phyloP scores from a whole-genome alignment of 768 basidiomycete genomes.

The Lactarius evosmus region DNA sequence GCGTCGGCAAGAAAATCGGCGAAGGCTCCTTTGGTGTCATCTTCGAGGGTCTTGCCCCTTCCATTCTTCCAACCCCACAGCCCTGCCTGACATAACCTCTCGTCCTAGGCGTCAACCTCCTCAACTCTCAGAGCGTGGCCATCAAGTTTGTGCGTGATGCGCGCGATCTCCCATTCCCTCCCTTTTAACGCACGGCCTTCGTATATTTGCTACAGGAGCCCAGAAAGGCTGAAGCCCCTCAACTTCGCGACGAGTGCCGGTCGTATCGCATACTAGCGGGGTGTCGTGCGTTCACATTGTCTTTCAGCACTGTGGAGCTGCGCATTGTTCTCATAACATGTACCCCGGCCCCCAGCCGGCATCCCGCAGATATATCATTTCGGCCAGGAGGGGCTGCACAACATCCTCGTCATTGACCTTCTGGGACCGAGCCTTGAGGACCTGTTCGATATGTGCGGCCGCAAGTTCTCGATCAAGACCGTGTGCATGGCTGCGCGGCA shows the following conservation, averaged over 20 bases:
- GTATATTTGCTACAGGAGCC: constrained; percentile 59
- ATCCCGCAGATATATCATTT: constrained; percentile 99
- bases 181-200: not conserved
- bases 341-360: constrained; percentile 57
- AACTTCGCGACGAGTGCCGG: constrained; percentile 96
- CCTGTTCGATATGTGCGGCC: constrained; percentile 97
- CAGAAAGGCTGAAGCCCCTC: constrained; percentile 93
- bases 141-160: constrained; percentile 91
- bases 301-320: constrained; percentile 20
- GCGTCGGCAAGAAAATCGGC: constrained; percentile 98
- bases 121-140: constrained; percentile 98
- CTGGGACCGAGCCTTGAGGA: constrained; percentile 96
- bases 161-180: constrained; percentile 4
- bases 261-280: constrained; percentile 90
- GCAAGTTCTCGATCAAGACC: constrained; percentile 97
- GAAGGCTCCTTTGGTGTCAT: constrained; percentile 98
- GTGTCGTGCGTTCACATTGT: constrained; percentile 54
- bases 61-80: constrained; percentile 6
- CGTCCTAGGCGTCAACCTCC: constrained; percentile 82
- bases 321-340: constrained; percentile 21
- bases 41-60: constrained; percentile 63
- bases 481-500: constrained; percentile 99
- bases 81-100: constrained; percentile 10
- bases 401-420: constrained; percentile 97
- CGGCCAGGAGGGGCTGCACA: constrained; percentile 97